phyloP scores from a whole-genome alignment of 495 filamentous ascomycete species.

The Annulohypoxylon maeteangense region DNA sequence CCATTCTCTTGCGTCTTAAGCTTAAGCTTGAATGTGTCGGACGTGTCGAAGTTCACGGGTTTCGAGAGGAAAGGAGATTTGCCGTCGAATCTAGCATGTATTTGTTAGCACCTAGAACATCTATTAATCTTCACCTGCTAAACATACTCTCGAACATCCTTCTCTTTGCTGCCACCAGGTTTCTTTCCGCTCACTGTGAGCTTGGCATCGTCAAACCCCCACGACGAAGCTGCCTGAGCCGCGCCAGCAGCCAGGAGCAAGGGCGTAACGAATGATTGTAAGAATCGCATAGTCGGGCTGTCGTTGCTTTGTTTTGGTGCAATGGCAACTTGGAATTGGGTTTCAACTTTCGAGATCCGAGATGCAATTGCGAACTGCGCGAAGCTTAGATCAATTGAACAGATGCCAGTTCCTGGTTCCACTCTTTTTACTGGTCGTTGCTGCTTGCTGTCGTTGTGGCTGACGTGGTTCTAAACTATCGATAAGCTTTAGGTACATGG shows the following conservation, averaged over 20 bases:
- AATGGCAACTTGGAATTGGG: conserved; percentile 20
- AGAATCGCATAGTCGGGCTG: conserved; percentile 58
- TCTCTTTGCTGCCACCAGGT: conserved; percentile 75
- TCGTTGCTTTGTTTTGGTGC: conserved; percentile 7
- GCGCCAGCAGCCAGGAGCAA: conserved; percentile 58
- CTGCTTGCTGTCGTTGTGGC: conserved; percentile 29
- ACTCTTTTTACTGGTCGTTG: conserved; percentile 15
- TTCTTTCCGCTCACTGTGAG: conserved; percentile 77
- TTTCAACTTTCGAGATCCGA: conserved; percentile 12
- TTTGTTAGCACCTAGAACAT: conserved; percentile 12
- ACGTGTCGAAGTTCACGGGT: conserved; percentile 70
- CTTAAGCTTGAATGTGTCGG: conserved; percentile 82
- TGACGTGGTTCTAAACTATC: conserved; percentile 40
- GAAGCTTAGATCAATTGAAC: conserved; percentile 40
- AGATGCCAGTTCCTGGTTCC: conserved; percentile 33
- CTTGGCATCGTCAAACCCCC: conserved; percentile 88
- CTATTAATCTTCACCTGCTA: neutral
- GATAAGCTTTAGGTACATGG: conserved; percentile 19
- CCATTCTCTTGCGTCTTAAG: conserved; percentile 83
- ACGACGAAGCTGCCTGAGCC: conserved; percentile 74
- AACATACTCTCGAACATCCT: conserved; percentile 62
- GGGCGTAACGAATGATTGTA: conserved; percentile 59
- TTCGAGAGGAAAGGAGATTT: conserved; percentile 68
- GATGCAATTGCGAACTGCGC: conserved; percentile 4
- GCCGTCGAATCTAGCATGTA: conserved; percentile 65